phyloP scores from a whole-genome alignment of 2,329 filamentous ascomycete genomes.

The Cadophora sp. region DNA sequence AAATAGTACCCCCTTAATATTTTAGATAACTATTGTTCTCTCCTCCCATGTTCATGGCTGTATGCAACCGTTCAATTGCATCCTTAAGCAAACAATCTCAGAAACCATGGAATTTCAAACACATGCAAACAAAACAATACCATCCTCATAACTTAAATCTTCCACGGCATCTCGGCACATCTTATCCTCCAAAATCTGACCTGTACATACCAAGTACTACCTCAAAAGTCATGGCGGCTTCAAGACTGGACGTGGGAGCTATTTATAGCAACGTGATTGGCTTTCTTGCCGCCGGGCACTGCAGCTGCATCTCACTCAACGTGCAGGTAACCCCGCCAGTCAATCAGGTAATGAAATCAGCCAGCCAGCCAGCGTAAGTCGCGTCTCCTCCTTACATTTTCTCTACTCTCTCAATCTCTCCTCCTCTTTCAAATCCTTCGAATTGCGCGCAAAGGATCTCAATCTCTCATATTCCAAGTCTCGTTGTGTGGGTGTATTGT shows the following conservation, averaged over 20 bases:
- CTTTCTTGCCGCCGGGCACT: conserved; percentile 19
- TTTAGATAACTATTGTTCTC: too few species aligned
- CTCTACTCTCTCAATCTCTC: not conserved
- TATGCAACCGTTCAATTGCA: too few species aligned
- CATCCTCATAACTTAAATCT: not conserved
- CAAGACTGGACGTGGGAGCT: not conserved
- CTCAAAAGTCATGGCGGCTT: conserved; percentile 3
- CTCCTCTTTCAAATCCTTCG: not conserved
- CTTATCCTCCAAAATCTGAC: not conserved
- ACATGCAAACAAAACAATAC: not conserved
- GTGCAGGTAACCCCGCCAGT: conserved; percentile 15
- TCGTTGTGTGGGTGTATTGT: not conserved
- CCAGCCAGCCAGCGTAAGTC: conserved; percentile 23
- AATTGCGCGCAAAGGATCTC: not conserved
- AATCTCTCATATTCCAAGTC: not conserved
- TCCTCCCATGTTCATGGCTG: too few species aligned
- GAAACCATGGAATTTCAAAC: too few species aligned
- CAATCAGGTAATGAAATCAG: conserved; percentile 9
- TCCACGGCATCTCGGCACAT: conserved; percentile 1
- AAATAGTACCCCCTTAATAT: too few species aligned
- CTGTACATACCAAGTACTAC: not conserved
- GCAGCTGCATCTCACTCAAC: conserved; percentile 19
- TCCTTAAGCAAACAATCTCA: too few species aligned
- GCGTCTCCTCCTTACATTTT: conserved; percentile 19
- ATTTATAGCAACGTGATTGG: conserved; percentile 16